Conservation (phyloP, 2,329 filamentous ascomycete species). For the Pseudogymnoascus sp. region DNA sequence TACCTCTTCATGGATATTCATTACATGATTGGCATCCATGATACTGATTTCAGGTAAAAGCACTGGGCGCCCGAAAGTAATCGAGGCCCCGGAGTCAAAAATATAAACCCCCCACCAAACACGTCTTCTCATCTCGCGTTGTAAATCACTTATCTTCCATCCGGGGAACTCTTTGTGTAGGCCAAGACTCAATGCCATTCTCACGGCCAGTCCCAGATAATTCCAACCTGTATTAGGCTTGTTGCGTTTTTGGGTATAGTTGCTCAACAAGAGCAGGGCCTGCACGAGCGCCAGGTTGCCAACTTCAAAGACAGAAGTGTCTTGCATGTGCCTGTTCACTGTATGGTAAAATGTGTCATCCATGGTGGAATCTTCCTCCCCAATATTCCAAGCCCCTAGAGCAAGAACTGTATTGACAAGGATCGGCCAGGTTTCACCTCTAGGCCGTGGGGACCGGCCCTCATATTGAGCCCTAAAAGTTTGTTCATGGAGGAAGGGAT, state of each 20-base stretch:
- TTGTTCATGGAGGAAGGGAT: constrained; percentile 18
- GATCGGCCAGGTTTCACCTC: constrained; percentile 27
- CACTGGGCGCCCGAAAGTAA: constrained; percentile 37
- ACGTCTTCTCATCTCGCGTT: constrained; percentile 32
- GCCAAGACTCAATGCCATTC: constrained; percentile 42
- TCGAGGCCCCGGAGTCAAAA: constrained; percentile 38
- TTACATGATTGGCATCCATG: constrained; percentile 14
- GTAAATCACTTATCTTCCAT: constrained; percentile 33
- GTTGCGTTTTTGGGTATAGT: constrained; percentile 38
- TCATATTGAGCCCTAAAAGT: constrained; percentile 15
- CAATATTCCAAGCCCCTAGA: constrained; percentile 30
- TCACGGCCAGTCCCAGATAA: constrained; percentile 40
- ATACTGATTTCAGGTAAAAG: constrained; percentile 14
- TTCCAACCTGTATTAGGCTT: constrained; percentile 45
- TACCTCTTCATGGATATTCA: constrained; percentile 17
- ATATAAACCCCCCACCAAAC: constrained; percentile 38
- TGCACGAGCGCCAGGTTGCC: constrained; percentile 28
- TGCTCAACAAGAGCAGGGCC: constrained; percentile 27
- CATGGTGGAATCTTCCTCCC: constrained; percentile 21
- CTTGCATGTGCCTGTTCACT: constrained; percentile 23
- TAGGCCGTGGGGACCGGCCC: constrained; percentile 14
- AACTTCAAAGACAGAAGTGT: constrained; percentile 27
- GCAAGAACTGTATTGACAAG: constrained; percentile 30
- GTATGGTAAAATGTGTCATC: constrained; percentile 27
- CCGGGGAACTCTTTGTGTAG: constrained; percentile 37